These are phyloP conservation scores for Royoungia palumana DNA, from an alignment of 768 basidiomycete genomes.

Conservation along the genomic window DNA sequence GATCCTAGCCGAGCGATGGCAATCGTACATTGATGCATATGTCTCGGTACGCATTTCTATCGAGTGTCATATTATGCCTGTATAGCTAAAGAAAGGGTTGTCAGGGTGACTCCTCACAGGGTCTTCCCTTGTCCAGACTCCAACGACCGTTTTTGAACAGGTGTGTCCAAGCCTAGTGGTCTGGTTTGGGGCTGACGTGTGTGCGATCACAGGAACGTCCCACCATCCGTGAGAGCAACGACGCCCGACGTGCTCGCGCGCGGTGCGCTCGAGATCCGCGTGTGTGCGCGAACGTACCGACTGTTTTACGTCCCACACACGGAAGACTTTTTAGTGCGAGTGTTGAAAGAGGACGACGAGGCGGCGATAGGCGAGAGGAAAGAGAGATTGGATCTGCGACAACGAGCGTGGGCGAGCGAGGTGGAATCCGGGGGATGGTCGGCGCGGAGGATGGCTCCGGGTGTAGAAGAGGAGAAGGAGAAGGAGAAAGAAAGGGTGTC, in stretches of 20 bases:
- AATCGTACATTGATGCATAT: conserved; percentile 73
- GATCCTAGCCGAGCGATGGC: conserved; percentile 74
- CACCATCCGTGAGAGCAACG: conserved; percentile 14
- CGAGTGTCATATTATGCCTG: background rate
- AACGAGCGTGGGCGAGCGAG: conserved; percentile 13
- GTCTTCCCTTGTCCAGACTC: conserved; percentile 44
- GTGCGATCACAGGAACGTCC: conserved; percentile 18
- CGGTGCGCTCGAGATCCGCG: conserved; percentile 74
- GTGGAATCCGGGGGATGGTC: conserved; percentile 17
- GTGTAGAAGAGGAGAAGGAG: background rate
- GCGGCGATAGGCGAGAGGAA: background rate
- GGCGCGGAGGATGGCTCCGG: background rate
- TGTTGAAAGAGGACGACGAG: conserved; percentile 8
- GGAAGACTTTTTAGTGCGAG: conserved; percentile 21
- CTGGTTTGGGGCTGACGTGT: background rate
- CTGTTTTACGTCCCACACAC: conserved; percentile 26
- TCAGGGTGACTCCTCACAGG: conserved; percentile 59
- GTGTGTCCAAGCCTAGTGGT: conserved; percentile 34
- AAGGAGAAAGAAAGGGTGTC: background rate
- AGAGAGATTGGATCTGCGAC: conserved; percentile 7
- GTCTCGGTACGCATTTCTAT: conserved; percentile 48
- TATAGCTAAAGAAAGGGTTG: background rate
- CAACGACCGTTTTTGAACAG: conserved; percentile 64
- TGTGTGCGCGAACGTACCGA: conserved; percentile 58
- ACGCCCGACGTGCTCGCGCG: conserved; percentile 46